These are phyloP conservation scores for Eucalyptus grandis DNA, from an alignment of 345 rosid species.

Conservation along the genomic window DNA sequence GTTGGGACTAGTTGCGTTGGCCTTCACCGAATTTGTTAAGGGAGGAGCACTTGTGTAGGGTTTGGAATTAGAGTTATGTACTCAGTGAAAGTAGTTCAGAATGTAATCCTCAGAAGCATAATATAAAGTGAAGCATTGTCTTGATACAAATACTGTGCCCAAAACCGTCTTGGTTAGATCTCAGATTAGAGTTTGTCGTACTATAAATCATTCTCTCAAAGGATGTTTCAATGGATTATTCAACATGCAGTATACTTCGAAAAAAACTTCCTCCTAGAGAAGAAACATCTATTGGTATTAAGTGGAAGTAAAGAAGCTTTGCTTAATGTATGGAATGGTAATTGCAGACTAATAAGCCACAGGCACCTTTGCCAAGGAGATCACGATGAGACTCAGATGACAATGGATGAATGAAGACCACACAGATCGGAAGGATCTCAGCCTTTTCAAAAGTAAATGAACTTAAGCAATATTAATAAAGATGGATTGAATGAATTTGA, in stretches of 20 bases:
- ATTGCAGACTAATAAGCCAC: neutral
- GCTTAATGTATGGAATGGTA: neutral
- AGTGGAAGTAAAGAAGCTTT: neutral
- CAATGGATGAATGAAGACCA: neutral
- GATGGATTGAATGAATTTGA: neutral
- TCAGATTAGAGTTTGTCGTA: neutral
- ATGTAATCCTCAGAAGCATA: neutral
- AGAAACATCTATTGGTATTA: neutral
- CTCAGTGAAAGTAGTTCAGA: neutral
- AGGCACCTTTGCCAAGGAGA: neutral
- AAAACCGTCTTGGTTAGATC: neutral
- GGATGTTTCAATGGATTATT: neutral
- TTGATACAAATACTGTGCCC: neutral
- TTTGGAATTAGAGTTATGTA: neutral
- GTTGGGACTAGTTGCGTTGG: conserved; percentile 72
- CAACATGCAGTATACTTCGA: neutral
- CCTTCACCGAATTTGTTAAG: conserved; percentile 59
- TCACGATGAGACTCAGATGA: neutral
- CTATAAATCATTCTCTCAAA: neutral
- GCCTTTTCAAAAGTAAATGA: neutral
- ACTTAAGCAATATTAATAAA: neutral
- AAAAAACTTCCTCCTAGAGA: neutral
- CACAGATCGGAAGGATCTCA: neutral
- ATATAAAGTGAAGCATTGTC: neutral
- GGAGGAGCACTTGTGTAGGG: conserved; percentile 21